phyloP scores from a whole-genome alignment of 768 basidiomycete genomes.

The Infundibulicybe gibba region DNA sequence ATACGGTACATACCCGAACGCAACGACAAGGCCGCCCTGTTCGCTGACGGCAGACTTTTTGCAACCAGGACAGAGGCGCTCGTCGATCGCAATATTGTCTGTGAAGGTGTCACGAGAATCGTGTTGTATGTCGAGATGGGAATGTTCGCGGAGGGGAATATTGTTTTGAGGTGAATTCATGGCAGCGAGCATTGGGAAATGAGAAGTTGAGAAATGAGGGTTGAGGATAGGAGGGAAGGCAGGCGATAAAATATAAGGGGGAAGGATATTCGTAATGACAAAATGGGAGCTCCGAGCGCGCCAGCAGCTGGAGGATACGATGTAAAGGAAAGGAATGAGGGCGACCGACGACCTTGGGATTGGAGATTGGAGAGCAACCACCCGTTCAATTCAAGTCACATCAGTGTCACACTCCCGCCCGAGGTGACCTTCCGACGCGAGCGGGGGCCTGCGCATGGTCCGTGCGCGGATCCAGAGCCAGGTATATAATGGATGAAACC shows the following conservation, averaged over 20 bases:
- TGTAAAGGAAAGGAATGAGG: no score
- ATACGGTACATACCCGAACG: slow-evolving; percentile 76
- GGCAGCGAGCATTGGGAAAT: slow-evolving; percentile 17
- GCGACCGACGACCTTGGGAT: no score
- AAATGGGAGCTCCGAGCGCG: no score
- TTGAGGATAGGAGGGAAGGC: neutral
- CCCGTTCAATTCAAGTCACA: no score
- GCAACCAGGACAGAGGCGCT: slow-evolving; percentile 79
- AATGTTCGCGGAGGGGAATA: slow-evolving; percentile 22
- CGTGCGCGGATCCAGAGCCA: slow-evolving; percentile 34
- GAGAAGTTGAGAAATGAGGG: neutral
- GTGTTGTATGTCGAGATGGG: slow-evolving; percentile 28
- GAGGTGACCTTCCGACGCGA: no score
- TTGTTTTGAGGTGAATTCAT: slow-evolving; percentile 20
- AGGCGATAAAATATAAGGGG: neutral
- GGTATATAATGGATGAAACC: slow-evolving; percentile 35
- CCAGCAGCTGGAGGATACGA: no score
- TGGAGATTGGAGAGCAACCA: no score
- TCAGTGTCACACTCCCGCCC: no score
- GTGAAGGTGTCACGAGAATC: slow-evolving; percentile 10
- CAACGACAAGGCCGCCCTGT: slow-evolving; percentile 85
- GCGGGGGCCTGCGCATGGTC: slow-evolving; percentile 31
- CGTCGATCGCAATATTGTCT: slow-evolving; percentile 33
- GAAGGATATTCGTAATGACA: neutral
- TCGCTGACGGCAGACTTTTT: slow-evolving; percentile 78